Evolutionary conservation across 1,284 basidiomycete genomes (phyloP), one percentile per base, ranked within the genome.

Genomic region (Cystobasidium sp.): DNA sequence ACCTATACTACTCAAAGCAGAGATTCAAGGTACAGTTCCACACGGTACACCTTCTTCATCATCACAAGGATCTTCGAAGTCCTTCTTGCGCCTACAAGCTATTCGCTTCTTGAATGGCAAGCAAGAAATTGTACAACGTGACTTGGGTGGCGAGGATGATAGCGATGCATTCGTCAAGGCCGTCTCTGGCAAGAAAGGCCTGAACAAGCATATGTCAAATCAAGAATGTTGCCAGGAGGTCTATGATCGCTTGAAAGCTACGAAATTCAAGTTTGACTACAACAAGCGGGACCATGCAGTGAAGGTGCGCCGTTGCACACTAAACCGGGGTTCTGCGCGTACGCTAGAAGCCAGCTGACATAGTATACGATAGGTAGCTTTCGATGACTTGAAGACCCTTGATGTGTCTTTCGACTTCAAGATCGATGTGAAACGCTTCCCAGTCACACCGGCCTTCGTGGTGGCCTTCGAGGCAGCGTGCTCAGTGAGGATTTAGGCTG

Each of bases 31-130:
- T 69, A 20, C 3, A 55, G 14, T 8, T 2, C 7, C 53, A 55
- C 66, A 55, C 43, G 58, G 68, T 46, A 43, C 20, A 41, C 58
- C 41, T 9, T 47, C 46, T 31, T 37, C 59, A 51, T 37, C 59
- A 51, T 61, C 53, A 18, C 56, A 51, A 56, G 14, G 59, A 52
- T 41, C 24, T 20, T 18, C 58, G 41, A 31, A n/a, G 14, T 46
- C 59, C 14, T 20, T 14, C 12, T 47, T 71, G 9, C 4, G 37
- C 12, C 44, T 59, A 16, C 49, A 62, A 53, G 69, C 69, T 51
- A 51, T 63, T 41, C 69, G 69, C 22, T 71, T 71, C 61, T n/a
- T 71, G 18, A 71, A 71, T 55, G 69, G 69, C 24, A 62, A 52
- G 51, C 69, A 71, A 56, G 56, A 71, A 49, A 22, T 71, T 10